These are phyloP conservation scores for Ceratocystis albifundus DNA, from an alignment of 2,329 filamentous ascomycete species.

Conservation along the genomic window DNA sequence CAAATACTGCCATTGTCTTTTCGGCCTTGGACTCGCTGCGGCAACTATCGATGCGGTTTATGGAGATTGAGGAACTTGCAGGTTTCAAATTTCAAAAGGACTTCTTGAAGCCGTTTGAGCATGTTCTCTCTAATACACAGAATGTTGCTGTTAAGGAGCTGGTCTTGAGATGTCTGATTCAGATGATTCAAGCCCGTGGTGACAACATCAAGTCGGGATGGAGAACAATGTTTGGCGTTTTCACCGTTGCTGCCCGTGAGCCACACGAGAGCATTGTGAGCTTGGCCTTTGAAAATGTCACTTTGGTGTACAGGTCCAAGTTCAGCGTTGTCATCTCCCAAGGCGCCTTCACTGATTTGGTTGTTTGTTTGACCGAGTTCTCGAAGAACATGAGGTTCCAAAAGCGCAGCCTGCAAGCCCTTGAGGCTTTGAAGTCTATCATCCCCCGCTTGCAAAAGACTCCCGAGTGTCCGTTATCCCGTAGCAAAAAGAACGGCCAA, in stretches of 20 bases:
- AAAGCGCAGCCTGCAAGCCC: conserved; percentile 92
- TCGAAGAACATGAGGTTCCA: conserved; percentile 98
- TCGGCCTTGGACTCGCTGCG: conserved; percentile 92
- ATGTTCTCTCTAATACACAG: conserved; percentile 86
- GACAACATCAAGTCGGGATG: conserved; percentile 96
- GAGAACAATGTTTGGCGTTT: conserved; percentile 99
- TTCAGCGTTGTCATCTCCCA: conserved; percentile 95
- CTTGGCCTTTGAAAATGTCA: conserved; percentile 92
- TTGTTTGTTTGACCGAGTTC: conserved; percentile 94
- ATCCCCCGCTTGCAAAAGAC: conserved; percentile 92
- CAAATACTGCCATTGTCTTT: conserved; percentile 92
- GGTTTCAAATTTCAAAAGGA: conserved; percentile 99
- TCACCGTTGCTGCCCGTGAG: conserved; percentile 87
- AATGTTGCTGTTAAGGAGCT: conserved; percentile 94
- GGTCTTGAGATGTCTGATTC: conserved; percentile 87
- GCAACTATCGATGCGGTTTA: conserved; percentile 94
- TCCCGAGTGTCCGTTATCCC: conserved; percentile 83
- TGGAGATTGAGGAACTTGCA: conserved; percentile 94
- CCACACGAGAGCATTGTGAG: conserved; percentile 89
- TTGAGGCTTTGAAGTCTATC: conserved; percentile 86
- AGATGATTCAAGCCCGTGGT: conserved; percentile 96
- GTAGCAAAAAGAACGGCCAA: conserved; percentile 35
- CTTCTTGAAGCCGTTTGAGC: conserved; percentile 95
- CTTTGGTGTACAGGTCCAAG: conserved; percentile 85
- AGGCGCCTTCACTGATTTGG: conserved; percentile 88